Percentiles rank a stretch among this genome's conserved stretches.
Conservation (phyloP, 257 asterid species). For the Vinca minor region DNA sequence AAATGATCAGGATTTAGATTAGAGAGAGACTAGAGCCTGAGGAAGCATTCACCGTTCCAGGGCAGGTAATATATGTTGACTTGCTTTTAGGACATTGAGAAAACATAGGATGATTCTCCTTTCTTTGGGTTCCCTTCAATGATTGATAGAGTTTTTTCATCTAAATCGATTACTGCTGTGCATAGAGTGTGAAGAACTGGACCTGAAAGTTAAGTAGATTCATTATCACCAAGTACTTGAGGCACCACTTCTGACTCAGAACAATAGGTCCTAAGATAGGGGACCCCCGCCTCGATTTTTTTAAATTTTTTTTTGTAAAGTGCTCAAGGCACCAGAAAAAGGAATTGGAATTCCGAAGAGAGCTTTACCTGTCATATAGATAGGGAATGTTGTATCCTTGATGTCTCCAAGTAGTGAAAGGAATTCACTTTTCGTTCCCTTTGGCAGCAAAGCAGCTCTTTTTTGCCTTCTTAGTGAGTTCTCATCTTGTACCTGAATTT, state of each 20-base stretch:
- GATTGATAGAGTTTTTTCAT: slow-evolving; percentile 25
- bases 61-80: neutral
- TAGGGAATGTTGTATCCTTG: slow-evolving; percentile 44
- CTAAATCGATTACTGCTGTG: slow-evolving; percentile 29
- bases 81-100: slow-evolving; percentile 17
- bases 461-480: slow-evolving; percentile 61
- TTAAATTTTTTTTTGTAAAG: no score
- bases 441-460: slow-evolving; percentile 58
- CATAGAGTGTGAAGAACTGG: slow-evolving; percentile 47
- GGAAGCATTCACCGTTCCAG: neutral
- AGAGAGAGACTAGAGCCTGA: neutral
- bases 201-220: slow-evolving; percentile 38
- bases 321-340: neutral
- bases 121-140: slow-evolving; percentile 31
- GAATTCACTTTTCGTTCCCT: slow-evolving; percentile 45
- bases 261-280: no score
- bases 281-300: no score
- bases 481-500: slow-evolving; percentile 54
- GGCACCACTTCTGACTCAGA: no score
- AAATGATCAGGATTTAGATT: neutral
- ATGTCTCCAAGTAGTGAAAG: slow-evolving; percentile 61
- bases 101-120: slow-evolving; percentile 19
- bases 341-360: neutral
- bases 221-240: neutral
- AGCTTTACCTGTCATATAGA: slow-evolving; percentile 67